Conservation (phyloP, 2,329 filamentous ascomycete genomes). For the Didymella exigua region DNA sequence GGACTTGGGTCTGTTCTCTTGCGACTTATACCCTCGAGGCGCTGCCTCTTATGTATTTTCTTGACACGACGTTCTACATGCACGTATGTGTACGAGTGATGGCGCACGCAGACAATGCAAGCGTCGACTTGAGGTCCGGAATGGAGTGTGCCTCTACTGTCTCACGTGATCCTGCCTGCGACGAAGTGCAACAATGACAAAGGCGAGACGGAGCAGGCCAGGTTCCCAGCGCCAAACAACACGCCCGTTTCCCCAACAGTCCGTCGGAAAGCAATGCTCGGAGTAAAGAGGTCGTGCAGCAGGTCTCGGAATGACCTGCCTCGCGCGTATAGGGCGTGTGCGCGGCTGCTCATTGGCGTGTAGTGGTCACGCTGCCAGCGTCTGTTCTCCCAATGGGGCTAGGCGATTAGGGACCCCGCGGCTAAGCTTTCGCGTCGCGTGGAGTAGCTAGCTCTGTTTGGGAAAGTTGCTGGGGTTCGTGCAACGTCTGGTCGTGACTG, state of each 20-base stretch:
- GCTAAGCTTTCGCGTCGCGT: constrained; percentile 18
- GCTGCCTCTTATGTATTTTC: constrained; percentile 8
- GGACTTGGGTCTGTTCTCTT: constrained; percentile 9
- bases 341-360: neutral
- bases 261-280: constrained; percentile 6
- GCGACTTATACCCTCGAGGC: constrained; percentile 16
- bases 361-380: neutral
- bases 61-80: constrained; percentile 3
- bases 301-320: neutral
- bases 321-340: constrained; percentile 13
- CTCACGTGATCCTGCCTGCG: too few species aligned
- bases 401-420: constrained; percentile 10
- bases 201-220: too few species aligned
- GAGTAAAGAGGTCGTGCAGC: neutral
- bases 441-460: constrained; percentile 16
- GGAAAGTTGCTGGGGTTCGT: neutral
- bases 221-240: neutral
- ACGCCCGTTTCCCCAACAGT: neutral
- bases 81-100: neutral
- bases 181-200: too few species aligned
- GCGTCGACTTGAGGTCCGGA: too few species aligned
- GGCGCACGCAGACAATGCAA: too few species aligned
- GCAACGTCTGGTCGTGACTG: neutral
- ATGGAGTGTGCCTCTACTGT: too few species aligned
- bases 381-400: neutral